Base-by-base conservation (phyloP, 2,329 filamentous ascomycete species). In the Pseudocercospora vitis region DNA sequence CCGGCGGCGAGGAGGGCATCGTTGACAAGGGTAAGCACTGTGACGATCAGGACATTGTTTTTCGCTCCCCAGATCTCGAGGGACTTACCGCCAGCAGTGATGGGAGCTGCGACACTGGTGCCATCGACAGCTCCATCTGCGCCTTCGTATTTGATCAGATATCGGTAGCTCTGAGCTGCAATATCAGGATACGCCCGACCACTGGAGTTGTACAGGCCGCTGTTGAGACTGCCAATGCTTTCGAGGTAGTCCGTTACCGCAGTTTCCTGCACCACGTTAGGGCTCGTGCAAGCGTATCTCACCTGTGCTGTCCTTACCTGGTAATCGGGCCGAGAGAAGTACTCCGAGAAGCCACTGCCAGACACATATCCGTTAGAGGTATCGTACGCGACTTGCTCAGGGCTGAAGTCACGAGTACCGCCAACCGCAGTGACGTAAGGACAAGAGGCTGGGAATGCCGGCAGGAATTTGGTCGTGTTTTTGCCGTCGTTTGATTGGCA, bases 1-100 rank as follows among this genome's bases (percentile, higher is more conserved):
- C 78, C 78, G 5, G 68, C 70, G 0, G 74, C 70, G 24, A 85
- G 66, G 32, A 81, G 72, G 1, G 79, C 81, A 62, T 86, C 83
- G 60, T 87, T 87, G 55, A 87, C 71, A 3, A 87, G 75, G 1
- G 80, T 74, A 0, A 74, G 69, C 14, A 85, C 67, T 42, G 12
- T 12, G 3, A 24, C 8, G 8, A 11, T 42, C 11, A 42, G 31
- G n/a, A n/a, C n/a, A n/a, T n/a, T n/a, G n/a, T n/a, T n/a, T n/a
- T n/a, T n/a, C n/a, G n/a, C n/a, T n/a, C n/a, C n/a, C n/a, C n/a
- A n/a, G n/a, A n/a, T n/a, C n/a, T n/a, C n/a, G n/a, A n/a, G n/a
- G n/a, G 37, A 52, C 19, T 7, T n/a, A 31, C 37, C 37, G 21
- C 76, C 79, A 0, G 81, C 79, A 19, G 82, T 81, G 0, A 81